These are phyloP conservation scores for Blastocystis sp. DNA, from an alignment of 352 stramenopile species.

Conservation along the genomic window DNA sequence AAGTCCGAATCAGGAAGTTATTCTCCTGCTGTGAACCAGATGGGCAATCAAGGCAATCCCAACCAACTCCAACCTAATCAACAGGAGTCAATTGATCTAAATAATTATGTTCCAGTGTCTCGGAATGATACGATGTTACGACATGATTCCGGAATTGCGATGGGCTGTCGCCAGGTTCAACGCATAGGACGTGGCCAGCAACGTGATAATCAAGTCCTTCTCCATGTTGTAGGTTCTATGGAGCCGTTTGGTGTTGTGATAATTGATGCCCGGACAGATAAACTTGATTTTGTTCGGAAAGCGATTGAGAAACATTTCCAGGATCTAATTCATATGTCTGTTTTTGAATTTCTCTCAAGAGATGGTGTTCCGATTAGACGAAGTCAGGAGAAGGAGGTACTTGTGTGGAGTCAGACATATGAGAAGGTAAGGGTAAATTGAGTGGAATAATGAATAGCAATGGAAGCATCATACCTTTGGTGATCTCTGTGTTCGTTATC, in stretches of 20 bases:
- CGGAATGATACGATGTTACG: not conserved
- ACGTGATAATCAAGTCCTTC: slow-evolving; percentile 17
- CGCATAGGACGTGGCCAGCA: not conserved
- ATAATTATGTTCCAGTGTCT: not conserved
- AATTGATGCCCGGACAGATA: slow-evolving; percentile 13
- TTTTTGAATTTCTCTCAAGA: slow-evolving; percentile 42
- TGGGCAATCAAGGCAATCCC: too few species aligned
- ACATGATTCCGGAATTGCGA: too few species aligned
- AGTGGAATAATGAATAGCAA: slow-evolving; percentile 3
- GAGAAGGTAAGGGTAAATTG: slow-evolving; percentile 11
- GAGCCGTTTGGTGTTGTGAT: slow-evolving; percentile 50
- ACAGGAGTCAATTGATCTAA: not conserved
- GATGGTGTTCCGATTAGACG: slow-evolving; percentile 37
- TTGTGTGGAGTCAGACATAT: slow-evolving; percentile 52
- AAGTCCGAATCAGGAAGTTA: too few species aligned
- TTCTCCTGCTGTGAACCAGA: too few species aligned
- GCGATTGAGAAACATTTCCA: slow-evolving; percentile 49
- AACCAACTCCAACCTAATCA: too few species aligned
- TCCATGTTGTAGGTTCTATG: slow-evolving; percentile 21
- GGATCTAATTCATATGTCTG: not conserved
- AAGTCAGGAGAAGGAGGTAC: slow-evolving; percentile 50
- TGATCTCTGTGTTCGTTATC: slow-evolving; percentile 35
- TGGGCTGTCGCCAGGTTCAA: too few species aligned
- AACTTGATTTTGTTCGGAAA: slow-evolving; percentile 54
- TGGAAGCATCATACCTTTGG: slow-evolving; percentile 62